Evolutionary conservation across 345 rosid species (phyloP).

Genomic region (Aquilaria sinensis): DNA sequence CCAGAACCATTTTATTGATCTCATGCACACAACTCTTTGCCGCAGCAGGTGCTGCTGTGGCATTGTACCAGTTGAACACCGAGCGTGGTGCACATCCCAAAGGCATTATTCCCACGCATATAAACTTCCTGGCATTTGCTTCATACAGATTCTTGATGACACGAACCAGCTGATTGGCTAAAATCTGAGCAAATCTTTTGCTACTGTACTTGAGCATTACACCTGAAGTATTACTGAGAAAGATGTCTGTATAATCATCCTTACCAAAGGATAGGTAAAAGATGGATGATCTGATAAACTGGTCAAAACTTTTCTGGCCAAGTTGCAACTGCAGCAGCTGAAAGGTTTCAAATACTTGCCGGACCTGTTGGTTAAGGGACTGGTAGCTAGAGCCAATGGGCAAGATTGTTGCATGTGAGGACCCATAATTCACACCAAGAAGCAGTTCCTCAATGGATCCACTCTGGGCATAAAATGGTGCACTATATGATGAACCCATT

Average conservation of each 20-base stretch:
- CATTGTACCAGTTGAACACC: constrained; percentile 33
- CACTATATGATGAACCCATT: constrained; percentile 32
- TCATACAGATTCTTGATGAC: constrained; percentile 41
- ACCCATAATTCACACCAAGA: constrained; percentile 48
- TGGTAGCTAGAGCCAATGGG: constrained; percentile 32
- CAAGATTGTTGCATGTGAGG: constrained; percentile 51
- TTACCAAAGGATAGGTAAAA: constrained; percentile 67
- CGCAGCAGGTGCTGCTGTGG: background rate
- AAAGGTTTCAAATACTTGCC: constrained; percentile 54
- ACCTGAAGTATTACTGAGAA: constrained; percentile 40
- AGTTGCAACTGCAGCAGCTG: constrained; percentile 50
- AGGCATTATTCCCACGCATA: constrained; percentile 49
- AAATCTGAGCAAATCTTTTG: constrained; percentile 35
- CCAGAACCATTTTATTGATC: constrained; percentile 40
- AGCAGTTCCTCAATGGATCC: constrained; percentile 37
- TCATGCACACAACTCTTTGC: constrained; percentile 32
- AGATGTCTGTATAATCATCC: constrained; percentile 50
- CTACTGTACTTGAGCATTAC: constrained; percentile 34
- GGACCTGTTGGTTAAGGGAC: constrained; percentile 58
- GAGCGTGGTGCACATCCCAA: constrained; percentile 53
- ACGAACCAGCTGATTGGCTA: constrained; percentile 44
- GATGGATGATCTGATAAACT: constrained; percentile 36
- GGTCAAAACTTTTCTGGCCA: constrained; percentile 18
- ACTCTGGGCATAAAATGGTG: constrained; percentile 44
- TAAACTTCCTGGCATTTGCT: constrained; percentile 38